Evolutionary conservation across 768 basidiomycete genomes (phyloP).

Genomic region (Phaeotremella fagi): DNA sequence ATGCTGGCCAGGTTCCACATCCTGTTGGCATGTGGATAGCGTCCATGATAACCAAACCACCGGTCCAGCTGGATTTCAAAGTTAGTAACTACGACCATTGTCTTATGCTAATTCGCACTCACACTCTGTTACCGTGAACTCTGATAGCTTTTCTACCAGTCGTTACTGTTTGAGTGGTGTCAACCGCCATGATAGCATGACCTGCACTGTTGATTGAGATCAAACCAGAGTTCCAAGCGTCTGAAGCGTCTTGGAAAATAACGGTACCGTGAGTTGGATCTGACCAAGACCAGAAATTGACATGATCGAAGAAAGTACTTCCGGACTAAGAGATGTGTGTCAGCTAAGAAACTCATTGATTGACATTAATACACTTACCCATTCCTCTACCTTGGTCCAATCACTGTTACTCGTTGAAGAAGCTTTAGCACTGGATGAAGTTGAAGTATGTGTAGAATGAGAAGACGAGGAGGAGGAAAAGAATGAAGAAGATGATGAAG

Average conservation of each 20-base stretch:
- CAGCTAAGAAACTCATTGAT: constrained; percentile 2
- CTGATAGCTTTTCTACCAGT: constrained; percentile 70
- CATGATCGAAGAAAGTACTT: constrained; percentile 72
- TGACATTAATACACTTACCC: neutral
- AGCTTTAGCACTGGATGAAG: constrained; percentile 7
- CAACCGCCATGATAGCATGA: constrained; percentile 80
- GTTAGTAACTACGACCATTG: constrained; percentile 45
- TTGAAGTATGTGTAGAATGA: neutral
- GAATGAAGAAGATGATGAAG: constrained; percentile 11
- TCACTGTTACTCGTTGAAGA: constrained; percentile 15
- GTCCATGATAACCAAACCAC: constrained; percentile 77
- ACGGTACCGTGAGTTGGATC: constrained; percentile 75
- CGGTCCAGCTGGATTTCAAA: constrained; percentile 39
- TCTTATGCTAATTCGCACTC: constrained; percentile 57
- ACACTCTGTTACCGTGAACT: constrained; percentile 55
- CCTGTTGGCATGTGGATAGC: constrained; percentile 84
- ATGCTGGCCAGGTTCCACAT: constrained; percentile 78
- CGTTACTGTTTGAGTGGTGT: constrained; percentile 71
- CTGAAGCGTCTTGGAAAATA: constrained; percentile 54
- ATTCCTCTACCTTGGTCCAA: neutral
- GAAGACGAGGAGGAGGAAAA: constrained; percentile 18
- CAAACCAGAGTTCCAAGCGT: constrained; percentile 57
- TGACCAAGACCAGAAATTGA: constrained; percentile 58
- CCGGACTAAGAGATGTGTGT: constrained; percentile 52
- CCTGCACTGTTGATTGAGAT: constrained; percentile 64